A percentile compares a stretch with the other conserved stretches of the same genome.
phyloP scores from a whole-genome alignment of 2,329 filamentous ascomycete genomes.

The Stachybotrys chartarum region DNA sequence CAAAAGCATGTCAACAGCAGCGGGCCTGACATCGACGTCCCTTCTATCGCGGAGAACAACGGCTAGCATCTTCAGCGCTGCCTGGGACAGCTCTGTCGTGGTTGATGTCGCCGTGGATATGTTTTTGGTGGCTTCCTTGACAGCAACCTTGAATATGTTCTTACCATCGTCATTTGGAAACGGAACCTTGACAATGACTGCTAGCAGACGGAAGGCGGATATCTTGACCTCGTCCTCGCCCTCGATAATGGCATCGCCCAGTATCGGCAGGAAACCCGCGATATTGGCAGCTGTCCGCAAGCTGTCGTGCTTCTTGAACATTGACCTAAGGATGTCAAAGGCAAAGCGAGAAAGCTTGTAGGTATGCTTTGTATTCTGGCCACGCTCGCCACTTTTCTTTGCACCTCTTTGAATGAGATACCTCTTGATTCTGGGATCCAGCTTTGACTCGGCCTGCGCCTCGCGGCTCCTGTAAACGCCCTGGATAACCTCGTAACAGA shows the following conservation, averaged over 20 bases:
- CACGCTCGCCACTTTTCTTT: conserved; percentile 65
- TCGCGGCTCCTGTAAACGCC: conserved; percentile 66
- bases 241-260: conserved; percentile 79
- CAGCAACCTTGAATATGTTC: conserved; percentile 65
- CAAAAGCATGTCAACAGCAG: conserved; percentile 74
- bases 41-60: conserved; percentile 76
- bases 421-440: conserved; percentile 57
- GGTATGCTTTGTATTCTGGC: conserved; percentile 68
- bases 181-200: conserved; percentile 77
- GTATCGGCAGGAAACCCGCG: conserved; percentile 76
- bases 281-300: conserved; percentile 76
- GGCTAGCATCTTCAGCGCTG: conserved; percentile 80
- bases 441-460: conserved; percentile 41
- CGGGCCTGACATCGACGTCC: conserved; percentile 70
- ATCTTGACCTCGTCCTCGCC: conserved; percentile 91
- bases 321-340: conserved; percentile 75
- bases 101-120: conserved; percentile 73
- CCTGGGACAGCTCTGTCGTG: conserved; percentile 77
- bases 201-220: conserved; percentile 77
- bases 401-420: conserved; percentile 77
- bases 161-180: conserved; percentile 63
- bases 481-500: conserved; percentile 91
- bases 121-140: conserved; percentile 75
- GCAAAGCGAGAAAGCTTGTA: conserved; percentile 87
- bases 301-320: conserved; percentile 79